A percentile compares a stretch with the other conserved stretches of the same genome.
These are phyloP conservation scores for Paspalum vaginatum DNA, from an alignment of 176 grass and related monocot genomes.

Conservation along the genomic window DNA sequence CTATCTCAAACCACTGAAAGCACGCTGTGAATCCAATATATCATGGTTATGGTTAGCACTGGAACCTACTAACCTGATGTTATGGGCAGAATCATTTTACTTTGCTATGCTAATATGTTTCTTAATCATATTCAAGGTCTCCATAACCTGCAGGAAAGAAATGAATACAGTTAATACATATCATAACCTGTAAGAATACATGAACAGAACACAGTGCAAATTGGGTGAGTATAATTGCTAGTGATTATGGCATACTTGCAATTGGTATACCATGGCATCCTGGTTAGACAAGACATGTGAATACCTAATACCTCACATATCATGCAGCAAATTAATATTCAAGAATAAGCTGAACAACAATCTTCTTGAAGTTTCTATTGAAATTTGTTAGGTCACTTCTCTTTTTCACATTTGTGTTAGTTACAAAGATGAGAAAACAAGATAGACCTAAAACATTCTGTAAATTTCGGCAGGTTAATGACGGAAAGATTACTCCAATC, in stretches of 20 bases:
- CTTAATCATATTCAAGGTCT: constrained; percentile 63
- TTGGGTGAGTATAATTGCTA: constrained; percentile 25
- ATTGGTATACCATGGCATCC: not conserved
- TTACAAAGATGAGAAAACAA: not conserved
- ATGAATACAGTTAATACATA: not conserved
- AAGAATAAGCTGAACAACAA: not conserved
- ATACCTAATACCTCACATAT: constrained; percentile 1
- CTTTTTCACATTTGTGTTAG: not conserved
- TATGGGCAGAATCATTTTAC: constrained; percentile 18
- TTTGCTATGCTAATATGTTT: constrained; percentile 58
- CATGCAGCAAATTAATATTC: constrained; percentile 15
- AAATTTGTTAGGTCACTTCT: not conserved
- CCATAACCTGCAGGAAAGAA: constrained; percentile 53
- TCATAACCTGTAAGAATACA: not conserved
- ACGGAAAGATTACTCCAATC: not conserved
- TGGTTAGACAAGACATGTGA: constrained; percentile 13
- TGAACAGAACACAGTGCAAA: not conserved
- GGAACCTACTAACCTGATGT: not conserved
- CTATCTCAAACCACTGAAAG: constrained; percentile 7
- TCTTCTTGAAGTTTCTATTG: not conserved
- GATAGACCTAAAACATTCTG: not conserved
- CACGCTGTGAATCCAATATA: not conserved
- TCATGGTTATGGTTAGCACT: constrained; percentile 9
- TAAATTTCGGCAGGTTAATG: not conserved
- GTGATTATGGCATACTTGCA: not conserved